These are phyloP conservation scores for Herpetospermum pedunculosum DNA, from an alignment of 306 rosid genomes.

Conservation along the genomic window DNA sequence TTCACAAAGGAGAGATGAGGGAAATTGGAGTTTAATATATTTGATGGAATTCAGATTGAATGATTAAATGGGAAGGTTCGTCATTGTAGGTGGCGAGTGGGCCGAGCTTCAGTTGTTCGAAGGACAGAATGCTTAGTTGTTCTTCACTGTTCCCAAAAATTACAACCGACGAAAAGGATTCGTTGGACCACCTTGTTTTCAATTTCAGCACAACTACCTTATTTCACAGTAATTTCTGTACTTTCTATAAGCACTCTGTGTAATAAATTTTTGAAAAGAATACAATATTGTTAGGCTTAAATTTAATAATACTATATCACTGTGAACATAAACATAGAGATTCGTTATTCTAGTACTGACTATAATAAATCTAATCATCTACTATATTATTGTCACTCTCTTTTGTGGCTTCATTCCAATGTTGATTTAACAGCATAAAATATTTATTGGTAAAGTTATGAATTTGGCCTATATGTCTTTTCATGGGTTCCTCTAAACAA, in stretches of 20 bases:
- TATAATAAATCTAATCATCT: not conserved
- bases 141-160: not conserved
- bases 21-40: too few relatives aligned
- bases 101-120: not conserved
- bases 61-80: not conserved
- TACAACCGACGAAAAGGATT: slow-evolving; percentile 43
- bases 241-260: slow-evolving; percentile 7
- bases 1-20: too few relatives aligned
- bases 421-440: not conserved
- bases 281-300: too few relatives aligned
- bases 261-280: too few relatives aligned
- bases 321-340: not conserved
- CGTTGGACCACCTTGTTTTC: slow-evolving; percentile 48
- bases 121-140: not conserved
- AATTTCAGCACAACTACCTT: slow-evolving; percentile 72
- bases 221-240: slow-evolving; percentile 70
- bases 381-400: not conserved
- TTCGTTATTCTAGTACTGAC: not conserved
- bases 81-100: not conserved
- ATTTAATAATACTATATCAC: too few relatives aligned
- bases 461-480: not conserved
- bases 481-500: too few relatives aligned
- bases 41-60: too few relatives aligned
- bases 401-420: not conserved
- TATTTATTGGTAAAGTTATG: not conserved